Conservation (phyloP, 768 basidiomycete genomes). For the Tricholoma bakamatsutake region DNA sequence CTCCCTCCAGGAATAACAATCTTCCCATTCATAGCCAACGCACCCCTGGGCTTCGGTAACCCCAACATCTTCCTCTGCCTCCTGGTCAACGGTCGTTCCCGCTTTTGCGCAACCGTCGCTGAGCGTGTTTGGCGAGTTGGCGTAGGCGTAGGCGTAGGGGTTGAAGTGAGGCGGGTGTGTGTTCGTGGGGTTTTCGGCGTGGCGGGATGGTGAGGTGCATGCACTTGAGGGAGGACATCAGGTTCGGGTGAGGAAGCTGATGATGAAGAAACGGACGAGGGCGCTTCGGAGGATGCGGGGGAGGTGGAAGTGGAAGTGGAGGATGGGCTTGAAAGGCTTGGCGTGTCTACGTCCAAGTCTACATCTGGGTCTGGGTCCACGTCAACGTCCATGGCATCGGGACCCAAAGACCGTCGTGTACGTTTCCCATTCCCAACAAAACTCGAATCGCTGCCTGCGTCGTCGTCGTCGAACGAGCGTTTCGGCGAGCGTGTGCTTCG, state of each 20-base stretch:
- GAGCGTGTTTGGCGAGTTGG: background rate
- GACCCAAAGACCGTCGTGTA: background rate
- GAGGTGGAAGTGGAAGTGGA: conserved; percentile 12
- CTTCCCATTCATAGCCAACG: conserved; percentile 47
- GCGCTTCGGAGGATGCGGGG: conserved; percentile 2
- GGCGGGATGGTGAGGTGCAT: background rate
- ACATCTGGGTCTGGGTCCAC: conserved; percentile 9
- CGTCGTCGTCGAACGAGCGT: background rate
- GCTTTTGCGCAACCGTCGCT: conserved; percentile 2
- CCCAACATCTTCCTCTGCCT: conserved; percentile 67
- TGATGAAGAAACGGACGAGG: conserved; percentile 25
- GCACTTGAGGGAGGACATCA: background rate
- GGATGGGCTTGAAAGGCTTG: conserved; percentile 7
- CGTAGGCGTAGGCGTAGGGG: background rate
- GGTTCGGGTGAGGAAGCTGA: conserved; percentile 19
- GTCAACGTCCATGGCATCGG: conserved; percentile 14
- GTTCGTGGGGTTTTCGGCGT: background rate
- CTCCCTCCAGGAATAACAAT: conserved; percentile 65
- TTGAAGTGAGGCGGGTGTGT: background rate
- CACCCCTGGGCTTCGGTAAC: conserved; percentile 49
- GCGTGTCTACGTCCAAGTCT: conserved; percentile 5
- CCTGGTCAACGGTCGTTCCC: conserved; percentile 47
- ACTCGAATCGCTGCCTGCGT: background rate
- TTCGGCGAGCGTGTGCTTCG: background rate
- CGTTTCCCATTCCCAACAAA: conserved; percentile 2